Conservation (phyloP, 768 basidiomycete species). For the Polyporus arcularius region DNA sequence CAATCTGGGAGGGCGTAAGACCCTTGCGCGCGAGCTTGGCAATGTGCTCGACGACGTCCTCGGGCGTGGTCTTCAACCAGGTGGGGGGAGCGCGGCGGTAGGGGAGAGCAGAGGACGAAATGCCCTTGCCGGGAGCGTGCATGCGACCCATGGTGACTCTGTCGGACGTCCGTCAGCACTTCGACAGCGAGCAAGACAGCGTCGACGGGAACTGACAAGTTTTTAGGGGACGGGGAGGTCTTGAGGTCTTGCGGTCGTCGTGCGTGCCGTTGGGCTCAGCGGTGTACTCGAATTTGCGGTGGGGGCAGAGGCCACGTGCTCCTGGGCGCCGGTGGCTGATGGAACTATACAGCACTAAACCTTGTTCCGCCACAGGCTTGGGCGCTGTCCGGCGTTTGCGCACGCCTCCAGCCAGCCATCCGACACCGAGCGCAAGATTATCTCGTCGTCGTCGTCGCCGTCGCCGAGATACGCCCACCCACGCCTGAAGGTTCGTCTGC, state of each 20-base stretch:
- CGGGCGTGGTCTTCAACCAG: constrained; percentile 96
- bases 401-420: constrained; percentile 26
- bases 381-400: constrained; percentile 30
- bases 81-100: constrained; percentile 93
- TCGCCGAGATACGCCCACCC: constrained; percentile 29
- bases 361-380: constrained; percentile 44
- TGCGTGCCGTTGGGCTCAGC: constrained; percentile 30
- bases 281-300: constrained; percentile 17
- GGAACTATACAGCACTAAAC: constrained; percentile 63
- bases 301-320: constrained; percentile 34
- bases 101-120: constrained; percentile 97
- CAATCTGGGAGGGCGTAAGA: constrained; percentile 96
- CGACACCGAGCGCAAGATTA: constrained; percentile 35
- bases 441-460: constrained; percentile 43
- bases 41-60: constrained; percentile 96
- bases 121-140: constrained; percentile 99
- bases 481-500: constrained; percentile 42
- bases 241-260: constrained; percentile 44
- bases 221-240: constrained; percentile 37
- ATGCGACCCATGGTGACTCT: constrained; percentile 85
- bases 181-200: constrained; percentile 11
- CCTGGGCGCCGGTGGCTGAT: constrained; percentile 37
- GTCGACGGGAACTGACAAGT: constrained; percentile 34
- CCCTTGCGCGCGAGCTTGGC: constrained; percentile 97
- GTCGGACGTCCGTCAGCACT: constrained; percentile 9